These are phyloP conservation scores for Metarhizium humberi DNA, from an alignment of 2,329 filamentous ascomycete species.

Conservation along the genomic window DNA sequence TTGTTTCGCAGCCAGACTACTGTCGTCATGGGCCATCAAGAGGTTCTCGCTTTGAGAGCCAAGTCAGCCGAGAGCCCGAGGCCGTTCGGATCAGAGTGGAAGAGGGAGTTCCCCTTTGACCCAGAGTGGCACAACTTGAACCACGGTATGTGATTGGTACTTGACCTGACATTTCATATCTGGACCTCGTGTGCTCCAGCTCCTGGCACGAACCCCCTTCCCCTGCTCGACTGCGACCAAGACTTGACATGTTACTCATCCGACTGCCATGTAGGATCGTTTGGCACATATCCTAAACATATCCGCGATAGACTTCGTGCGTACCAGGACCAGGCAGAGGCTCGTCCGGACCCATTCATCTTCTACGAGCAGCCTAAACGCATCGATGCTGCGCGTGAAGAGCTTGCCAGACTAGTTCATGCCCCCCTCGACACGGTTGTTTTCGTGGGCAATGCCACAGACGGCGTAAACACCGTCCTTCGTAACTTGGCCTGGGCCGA, in stretches of 20 bases:
- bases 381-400: conserved; percentile 59
- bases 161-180: no score
- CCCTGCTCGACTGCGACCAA: no score
- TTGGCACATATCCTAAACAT: conserved; percentile 60
- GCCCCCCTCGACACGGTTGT: conserved; percentile 59
- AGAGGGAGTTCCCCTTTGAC: conserved; percentile 61
- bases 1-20: background rate
- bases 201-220: no score
- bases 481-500: conserved; percentile 59
- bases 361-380: conserved; percentile 54
- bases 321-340: conserved; percentile 61
- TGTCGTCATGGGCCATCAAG: conserved; percentile 4
- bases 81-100: conserved; percentile 30
- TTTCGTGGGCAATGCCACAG: conserved; percentile 74
- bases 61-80: background rate
- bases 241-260: background rate
- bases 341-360: conserved; percentile 66
- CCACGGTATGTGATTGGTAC: conserved; percentile 46
- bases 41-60: background rate
- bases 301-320: conserved; percentile 50
- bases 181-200: no score
- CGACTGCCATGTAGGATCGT: conserved; percentile 50
- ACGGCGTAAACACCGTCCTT: conserved; percentile 69
- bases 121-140: conserved; percentile 65
- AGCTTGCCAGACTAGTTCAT: conserved; percentile 57